A percentile compares a stretch with the other conserved stretches of the same genome.
Evolutionary conservation across 1,284 basidiomycete genomes (phyloP).

Genomic region (Melampsora americana): DNA sequence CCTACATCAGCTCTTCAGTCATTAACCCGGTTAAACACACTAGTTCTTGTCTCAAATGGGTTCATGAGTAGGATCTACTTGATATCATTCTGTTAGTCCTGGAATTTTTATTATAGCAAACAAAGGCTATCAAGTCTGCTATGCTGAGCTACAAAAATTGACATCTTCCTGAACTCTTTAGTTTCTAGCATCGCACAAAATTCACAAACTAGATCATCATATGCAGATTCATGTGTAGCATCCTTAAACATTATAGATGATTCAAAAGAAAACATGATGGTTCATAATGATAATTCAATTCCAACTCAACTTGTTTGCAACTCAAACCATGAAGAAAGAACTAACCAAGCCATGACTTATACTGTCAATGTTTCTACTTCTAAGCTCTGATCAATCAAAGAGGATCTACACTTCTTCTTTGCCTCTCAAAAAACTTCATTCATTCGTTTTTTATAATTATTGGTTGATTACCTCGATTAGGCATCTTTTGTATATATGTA

Average conservation of each 20-base stretch:
- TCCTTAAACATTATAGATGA: neutral
- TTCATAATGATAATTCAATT: neutral
- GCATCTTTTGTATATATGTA: too few species aligned
- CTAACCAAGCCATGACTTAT: too few species aligned
- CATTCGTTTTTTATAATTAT: too few species aligned
- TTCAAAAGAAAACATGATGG: too few species aligned
- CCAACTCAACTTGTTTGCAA: too few species aligned
- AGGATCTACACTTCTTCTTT: too few species aligned
- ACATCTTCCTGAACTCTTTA: neutral
- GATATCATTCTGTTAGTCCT: neutral
- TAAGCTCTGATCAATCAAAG: too few species aligned
- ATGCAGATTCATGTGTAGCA: neutral
- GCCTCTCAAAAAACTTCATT: too few species aligned
- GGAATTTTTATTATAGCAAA: too few species aligned
- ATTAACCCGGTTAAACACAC: neutral
- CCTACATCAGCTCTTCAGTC: neutral
- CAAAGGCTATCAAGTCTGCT: too few species aligned
- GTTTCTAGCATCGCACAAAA: neutral
- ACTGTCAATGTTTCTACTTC: too few species aligned
- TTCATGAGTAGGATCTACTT: neutral
- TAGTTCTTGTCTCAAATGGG: neutral
- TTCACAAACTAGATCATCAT: neutral
- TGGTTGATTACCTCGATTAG: too few species aligned
- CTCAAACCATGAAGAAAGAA: neutral
- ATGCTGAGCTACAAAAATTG: neutral